Base-by-base conservation (phyloP, 2,329 filamentous ascomycete species). In the Calonectria ilicicola region DNA sequence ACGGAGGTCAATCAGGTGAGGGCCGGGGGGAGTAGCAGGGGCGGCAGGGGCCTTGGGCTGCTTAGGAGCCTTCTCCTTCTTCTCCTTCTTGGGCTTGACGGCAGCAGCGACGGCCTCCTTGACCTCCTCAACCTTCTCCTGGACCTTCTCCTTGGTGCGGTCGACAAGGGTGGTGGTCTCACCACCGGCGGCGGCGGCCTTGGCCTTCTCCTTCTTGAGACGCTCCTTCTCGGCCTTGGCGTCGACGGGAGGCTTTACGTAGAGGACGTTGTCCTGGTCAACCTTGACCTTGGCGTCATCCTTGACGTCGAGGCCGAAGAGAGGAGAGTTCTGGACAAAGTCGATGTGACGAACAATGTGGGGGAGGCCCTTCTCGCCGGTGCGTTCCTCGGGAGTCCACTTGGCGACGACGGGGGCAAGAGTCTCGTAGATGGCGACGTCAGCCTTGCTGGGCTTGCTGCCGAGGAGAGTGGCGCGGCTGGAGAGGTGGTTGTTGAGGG, bases 221-320 rank as follows among this genome's bases (percentile, higher is more conserved):
- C 93, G 92, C 89, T 98, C 96, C 89, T 98, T 98, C 89, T 98
- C 96, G 69, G 95, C 95, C 89, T 97, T 98, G 80, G 94, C 92
- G 78, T 98, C 95, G 74, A 96, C 91, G 23, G 94, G 94, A 78
- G 96, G 96, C 87, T 97, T 96, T 79, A 96, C 93, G 83, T 95
- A 96, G 75, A 95, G 89, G 72, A 98, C 91, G 79, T 96, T 93
- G 80, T 95, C 92, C 64, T 91, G 87, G 83, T 98, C 92, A 77
- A 98, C 90, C 77, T 87, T 86, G 80, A 98, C 86, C 89, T 97
- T 98, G 81, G 97, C 92, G 66, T 86, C 88, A 17, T 93, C 91
- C 73, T 89, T 87, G 76, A 98, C 86, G 74, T 90, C 89, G 72
- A 98, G 88, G 21, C 89, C 92, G 75, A 93, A 93, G 74, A 97